These are phyloP conservation scores for Dactylorhiza incarnata DNA, from an alignment of 106 monocot genomes.

Conservation along the genomic window DNA sequence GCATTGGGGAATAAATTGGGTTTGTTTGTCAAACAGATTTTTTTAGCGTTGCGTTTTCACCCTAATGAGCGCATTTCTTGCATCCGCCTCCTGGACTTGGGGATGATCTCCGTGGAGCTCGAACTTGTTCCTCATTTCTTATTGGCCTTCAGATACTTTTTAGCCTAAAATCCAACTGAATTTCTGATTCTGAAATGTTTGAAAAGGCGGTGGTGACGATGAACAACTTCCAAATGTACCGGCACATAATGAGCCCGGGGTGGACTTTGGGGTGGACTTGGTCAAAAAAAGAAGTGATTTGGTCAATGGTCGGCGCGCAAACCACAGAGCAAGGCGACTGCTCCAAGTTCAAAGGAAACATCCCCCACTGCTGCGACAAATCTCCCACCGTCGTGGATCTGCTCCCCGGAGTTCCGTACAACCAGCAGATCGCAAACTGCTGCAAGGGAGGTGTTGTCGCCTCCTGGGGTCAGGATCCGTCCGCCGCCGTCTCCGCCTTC, in stretches of 20 bases:
- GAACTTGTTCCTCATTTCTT: too few species aligned
- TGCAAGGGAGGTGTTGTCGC: slow-evolving; percentile 61
- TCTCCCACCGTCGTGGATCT: slow-evolving; percentile 50
- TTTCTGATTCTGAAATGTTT: background rate
- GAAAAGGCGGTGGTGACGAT: slow-evolving; percentile 52
- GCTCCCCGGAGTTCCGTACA: slow-evolving; percentile 67
- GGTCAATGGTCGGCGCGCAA: slow-evolving; percentile 77
- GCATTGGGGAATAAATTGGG: too few species aligned
- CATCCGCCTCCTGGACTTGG: too few species aligned
- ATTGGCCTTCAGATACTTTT: too few species aligned
- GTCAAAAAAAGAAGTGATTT: slow-evolving; percentile 66
- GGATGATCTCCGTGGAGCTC: too few species aligned
- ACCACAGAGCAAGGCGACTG: slow-evolving; percentile 76
- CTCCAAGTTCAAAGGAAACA: slow-evolving; percentile 68
- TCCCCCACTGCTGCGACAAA: slow-evolving; percentile 60
- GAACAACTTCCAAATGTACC: slow-evolving; percentile 84
- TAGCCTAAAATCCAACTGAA: background rate
- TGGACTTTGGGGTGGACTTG: slow-evolving; percentile 70
- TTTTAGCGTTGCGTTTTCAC: too few species aligned
- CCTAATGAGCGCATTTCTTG: too few species aligned
- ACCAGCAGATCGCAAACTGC: slow-evolving; percentile 76
- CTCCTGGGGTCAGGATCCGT: slow-evolving; percentile 52
- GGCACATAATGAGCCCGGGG: slow-evolving; percentile 64
- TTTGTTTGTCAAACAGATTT: too few species aligned
- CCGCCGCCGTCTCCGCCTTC: slow-evolving; percentile 37